Evolutionary conservation across 345 rosid genomes (phyloP), one percentile per base, ranked within the genome.

Genomic region (Camelina laxa): DNA sequence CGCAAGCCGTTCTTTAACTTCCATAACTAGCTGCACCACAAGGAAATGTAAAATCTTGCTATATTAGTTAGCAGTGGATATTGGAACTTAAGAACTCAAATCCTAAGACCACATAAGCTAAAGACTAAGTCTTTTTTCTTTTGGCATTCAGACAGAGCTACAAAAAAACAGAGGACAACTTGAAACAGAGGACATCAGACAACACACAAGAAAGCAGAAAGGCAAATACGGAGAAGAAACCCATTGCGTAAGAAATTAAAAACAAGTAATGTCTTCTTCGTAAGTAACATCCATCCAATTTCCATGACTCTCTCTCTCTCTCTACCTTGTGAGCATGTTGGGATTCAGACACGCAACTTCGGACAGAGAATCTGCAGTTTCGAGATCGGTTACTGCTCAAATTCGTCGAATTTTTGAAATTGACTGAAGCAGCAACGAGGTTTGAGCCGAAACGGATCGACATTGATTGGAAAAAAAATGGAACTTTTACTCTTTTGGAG

Each of bases 1-100:
- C 30, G 79, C 87, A 75, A 92, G 97, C 80, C 78, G 84, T 79
- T 85, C 60, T 75, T 89, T 90, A 0, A 90, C 97, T 85, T 95
- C 89, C 76, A 83, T 62, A 81, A 89, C 93, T 75, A 91, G 79
- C 93, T 94, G 85, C 84, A 77, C 49, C 74, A 72, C 58, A 70
- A 63, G 16, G 1, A 45, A 6, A 45, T 15, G 3, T 21, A 6
- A 50, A 31, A 27, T 39, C 36, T 41, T 51, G 6, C 49, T 44
- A 15, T 5, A 44, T 44, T 44, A 24, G 27, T 15, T 7, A 24
- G 27, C 7, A 68, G 22, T 20, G 27, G 51, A 42, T 68, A 20
- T n/a, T 61, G 8, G 10, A 69, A 55, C 75, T 54, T n/a, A 55
- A 22, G 50, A 55, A 22, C 17, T 5, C 13, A 7, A 50, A 4